These are phyloP conservation scores for Erigeron canadensis DNA, from an alignment of 129 eudicot genomes.

Conservation along the genomic window DNA sequence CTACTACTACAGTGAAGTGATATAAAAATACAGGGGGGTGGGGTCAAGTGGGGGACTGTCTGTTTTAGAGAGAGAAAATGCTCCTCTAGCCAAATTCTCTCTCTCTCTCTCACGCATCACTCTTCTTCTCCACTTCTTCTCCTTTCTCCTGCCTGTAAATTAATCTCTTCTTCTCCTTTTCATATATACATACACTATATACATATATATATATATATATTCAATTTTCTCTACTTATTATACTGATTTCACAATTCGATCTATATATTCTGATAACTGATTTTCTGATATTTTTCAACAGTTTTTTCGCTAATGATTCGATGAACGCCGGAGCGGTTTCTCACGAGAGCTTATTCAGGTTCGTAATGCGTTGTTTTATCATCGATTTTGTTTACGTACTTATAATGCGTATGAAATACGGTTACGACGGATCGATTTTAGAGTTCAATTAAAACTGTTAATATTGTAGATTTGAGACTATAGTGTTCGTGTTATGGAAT, in stretches of 20 bases:
- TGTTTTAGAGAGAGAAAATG: constrained; percentile 37
- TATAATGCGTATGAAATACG: constrained; percentile 26
- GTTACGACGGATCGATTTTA: constrained; percentile 16
- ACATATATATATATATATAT: background rate
- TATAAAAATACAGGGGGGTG: background rate
- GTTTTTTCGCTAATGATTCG: background rate
- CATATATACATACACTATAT: background rate
- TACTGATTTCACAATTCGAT: constrained; percentile 13
- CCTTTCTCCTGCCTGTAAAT: constrained; percentile 4
- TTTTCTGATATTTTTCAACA: constrained; percentile 14
- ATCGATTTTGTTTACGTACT: background rate
- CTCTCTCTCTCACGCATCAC: constrained; percentile 11
- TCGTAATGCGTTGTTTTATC: background rate
- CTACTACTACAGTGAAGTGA: constrained; percentile 45
- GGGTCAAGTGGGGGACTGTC: constrained; percentile 32
- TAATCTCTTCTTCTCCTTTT: background rate
- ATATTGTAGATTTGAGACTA: constrained; percentile 20
- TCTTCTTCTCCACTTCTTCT: constrained; percentile 7
- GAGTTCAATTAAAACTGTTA: background rate
- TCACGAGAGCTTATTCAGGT: background rate
- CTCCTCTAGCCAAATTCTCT: background rate
- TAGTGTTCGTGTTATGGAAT: constrained; percentile 2
- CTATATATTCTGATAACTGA: constrained; percentile 12
- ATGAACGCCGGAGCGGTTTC: constrained; percentile 20
- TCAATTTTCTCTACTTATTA: constrained; percentile 3